Conservation (phyloP, 805 yeast genomes). For the Zygotorulaspora florentina region DNA sequence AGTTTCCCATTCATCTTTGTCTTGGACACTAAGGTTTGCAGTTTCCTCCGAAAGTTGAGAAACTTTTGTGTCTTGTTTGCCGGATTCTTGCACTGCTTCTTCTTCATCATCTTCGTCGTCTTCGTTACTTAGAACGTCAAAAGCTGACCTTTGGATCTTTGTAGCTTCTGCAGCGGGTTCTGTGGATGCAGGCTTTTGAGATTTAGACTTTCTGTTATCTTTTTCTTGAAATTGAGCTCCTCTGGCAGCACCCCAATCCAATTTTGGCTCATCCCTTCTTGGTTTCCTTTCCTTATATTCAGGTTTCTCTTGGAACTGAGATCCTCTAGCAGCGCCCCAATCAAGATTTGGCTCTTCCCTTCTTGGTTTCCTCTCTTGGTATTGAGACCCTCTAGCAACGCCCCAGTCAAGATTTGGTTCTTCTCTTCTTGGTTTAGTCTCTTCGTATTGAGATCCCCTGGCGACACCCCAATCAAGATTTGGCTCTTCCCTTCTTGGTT, state of each 20-base stretch:
- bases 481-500: constrained; percentile 43
- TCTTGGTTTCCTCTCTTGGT: constrained; percentile 27
- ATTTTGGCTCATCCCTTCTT: constrained; percentile 38
- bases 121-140: constrained; percentile 47
- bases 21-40: constrained; percentile 38
- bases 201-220: constrained; percentile 23
- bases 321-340: constrained; percentile 49
- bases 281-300: constrained; percentile 30
- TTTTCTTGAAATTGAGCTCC: constrained; percentile 37
- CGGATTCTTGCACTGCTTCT: constrained; percentile 15
- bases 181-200: constrained; percentile 18
- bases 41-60: constrained; percentile 37
- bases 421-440: constrained; percentile 33
- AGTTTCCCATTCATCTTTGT: constrained; percentile 44
- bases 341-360: constrained; percentile 55
- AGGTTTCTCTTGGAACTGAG: constrained; percentile 25
- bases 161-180: constrained; percentile 32
- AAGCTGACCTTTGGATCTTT: constrained; percentile 43
- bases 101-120: constrained; percentile 49
- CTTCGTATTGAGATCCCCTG: constrained; percentile 36
- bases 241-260: constrained; percentile 40
- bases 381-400: constrained; percentile 36
- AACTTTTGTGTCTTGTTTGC: constrained; percentile 19
- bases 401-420: constrained; percentile 35
- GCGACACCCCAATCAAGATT: constrained; percentile 58